These are phyloP conservation scores for Chlamydomonas sp. DNA, from an alignment of 139 green algal genomes.

Conservation along the genomic window DNA sequence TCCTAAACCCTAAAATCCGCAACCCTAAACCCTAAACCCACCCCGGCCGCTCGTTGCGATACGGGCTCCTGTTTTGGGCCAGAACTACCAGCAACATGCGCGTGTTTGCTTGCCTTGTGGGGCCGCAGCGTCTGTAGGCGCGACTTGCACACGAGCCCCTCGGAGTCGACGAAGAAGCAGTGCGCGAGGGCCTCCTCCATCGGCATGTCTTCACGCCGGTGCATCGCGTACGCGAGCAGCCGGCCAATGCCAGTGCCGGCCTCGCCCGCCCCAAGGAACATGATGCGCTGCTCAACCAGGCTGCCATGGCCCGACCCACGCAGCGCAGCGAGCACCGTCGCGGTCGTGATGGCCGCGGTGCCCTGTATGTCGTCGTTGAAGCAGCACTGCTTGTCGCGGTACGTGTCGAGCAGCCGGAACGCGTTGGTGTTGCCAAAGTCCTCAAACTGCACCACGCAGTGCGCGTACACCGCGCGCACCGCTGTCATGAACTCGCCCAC, in stretches of 20 bases:
- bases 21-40: too few species aligned
- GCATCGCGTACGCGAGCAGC: conserved; percentile 51
- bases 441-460: conserved; percentile 84
- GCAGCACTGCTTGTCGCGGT: conserved; percentile 29
- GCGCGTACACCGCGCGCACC: conserved; percentile 45
- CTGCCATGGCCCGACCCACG: conserved; percentile 20
- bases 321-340: conserved; percentile 60
- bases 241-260: conserved; percentile 70
- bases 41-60: too few species aligned
- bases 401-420: conserved; percentile 62
- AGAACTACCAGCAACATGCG: too few species aligned
- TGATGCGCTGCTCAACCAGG: conserved; percentile 49
- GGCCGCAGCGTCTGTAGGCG: conserved; percentile 37
- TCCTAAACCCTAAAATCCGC: too few species aligned
- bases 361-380: conserved; percentile 95
- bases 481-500: conserved; percentile 51
- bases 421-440: conserved; percentile 76
- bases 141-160: conserved; percentile 59
- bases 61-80: too few species aligned
- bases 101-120: too few species aligned
- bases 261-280: conserved; percentile 73
- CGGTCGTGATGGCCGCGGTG: conserved; percentile 73
- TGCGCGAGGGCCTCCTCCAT: conserved; percentile 34
- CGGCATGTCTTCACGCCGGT: conserved; percentile 34
- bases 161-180: conserved; percentile 71